Percentiles rank a stretch among this genome's conserved stretches.
Evolutionary conservation across 148 eudicot genomes (phyloP).

Genomic region (Diospyros lotus): DNA sequence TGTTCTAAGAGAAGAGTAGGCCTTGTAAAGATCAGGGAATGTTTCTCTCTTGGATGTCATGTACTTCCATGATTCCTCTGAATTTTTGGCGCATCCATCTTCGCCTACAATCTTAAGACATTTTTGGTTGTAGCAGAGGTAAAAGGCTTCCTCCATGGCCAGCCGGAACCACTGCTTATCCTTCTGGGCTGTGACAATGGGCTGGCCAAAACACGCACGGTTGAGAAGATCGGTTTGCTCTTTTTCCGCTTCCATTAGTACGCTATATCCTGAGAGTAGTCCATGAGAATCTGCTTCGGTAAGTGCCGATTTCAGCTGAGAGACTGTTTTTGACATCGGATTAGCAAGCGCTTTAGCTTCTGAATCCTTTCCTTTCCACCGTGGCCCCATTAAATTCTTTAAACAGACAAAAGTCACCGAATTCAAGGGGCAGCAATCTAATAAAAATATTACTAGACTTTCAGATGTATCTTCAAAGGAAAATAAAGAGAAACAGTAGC

Average conservation of each 20-base stretch:
- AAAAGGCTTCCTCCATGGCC: constrained; percentile 64
- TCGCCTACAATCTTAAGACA: constrained; percentile 50
- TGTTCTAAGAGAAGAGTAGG: constrained; percentile 54
- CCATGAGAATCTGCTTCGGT: constrained; percentile 39
- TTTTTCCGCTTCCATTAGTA: constrained; percentile 39
- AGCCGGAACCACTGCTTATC: constrained; percentile 65
- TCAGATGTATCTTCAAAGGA: background rate
- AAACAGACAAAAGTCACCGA: background rate
- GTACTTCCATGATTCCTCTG: constrained; percentile 48
- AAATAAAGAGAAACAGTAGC: background rate
- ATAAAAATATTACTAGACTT: background rate
- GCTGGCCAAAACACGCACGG: constrained; percentile 65
- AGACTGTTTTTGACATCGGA: constrained; percentile 53
- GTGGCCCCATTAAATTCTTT: constrained; percentile 31
- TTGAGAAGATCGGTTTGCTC: constrained; percentile 53
- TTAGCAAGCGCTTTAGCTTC: constrained; percentile 44
- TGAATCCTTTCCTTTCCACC: constrained; percentile 56
- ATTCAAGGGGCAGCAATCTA: background rate
- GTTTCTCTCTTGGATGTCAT: constrained; percentile 39
- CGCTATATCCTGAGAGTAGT: constrained; percentile 45
- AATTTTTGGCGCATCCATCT: constrained; percentile 22
- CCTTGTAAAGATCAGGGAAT: constrained; percentile 46
- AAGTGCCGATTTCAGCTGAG: constrained; percentile 47
- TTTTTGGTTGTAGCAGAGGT: constrained; percentile 40
- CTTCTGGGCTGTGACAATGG: constrained; percentile 42